Base-by-base conservation (phyloP, 139 green algal genomes). In the Deuterostichococcus epilithicus region DNA sequence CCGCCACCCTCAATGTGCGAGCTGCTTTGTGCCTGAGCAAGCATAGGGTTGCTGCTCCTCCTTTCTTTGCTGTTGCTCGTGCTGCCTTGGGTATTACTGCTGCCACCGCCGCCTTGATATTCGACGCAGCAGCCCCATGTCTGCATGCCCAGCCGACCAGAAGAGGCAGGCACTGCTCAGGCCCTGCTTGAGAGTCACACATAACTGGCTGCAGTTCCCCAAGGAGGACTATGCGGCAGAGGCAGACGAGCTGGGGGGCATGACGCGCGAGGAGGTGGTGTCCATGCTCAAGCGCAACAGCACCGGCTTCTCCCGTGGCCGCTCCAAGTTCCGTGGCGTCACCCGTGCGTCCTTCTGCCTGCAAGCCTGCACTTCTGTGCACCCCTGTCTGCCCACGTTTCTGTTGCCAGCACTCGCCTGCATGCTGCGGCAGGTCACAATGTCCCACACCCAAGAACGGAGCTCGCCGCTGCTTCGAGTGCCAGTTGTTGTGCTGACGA, bases 261-360 rank as follows among this genome's bases (percentile, higher is more conserved):
- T 89, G 52, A 80, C 69, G 15, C 86, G 84, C 3, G 92, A 95
- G 6, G 84, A 90, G n/a, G 77, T 94, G 13, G 87, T 97, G 23
- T 67, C 73, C 26, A 78, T 80, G 67, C 70, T 97, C 69, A 84
- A 92, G 5, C 83, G 91, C 10, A 72, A 78, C 74, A 89, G 72
- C 58, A 84, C 86, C 39, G 84, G 88, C 58, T 91, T 90, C 66
- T 85, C 78, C 35, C 36, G 77, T 77, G 22, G n/a, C 42, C 39
- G 28, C 70, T 75, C 70, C 10, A 63, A 75, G 42, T 45, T 67
- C 63, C 30, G 63, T 38, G 32, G 32, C 63, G 30, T 35, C 28
- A 69, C 30, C 28, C 28, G 32, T 69, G 63, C 3, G 30, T 69
- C n/a, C n/a, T n/a, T n/a, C n/a, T n/a, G n/a, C n/a, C n/a, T n/a